Conservation (phyloP, 345 rosid genomes). For the Turritis glabra region DNA sequence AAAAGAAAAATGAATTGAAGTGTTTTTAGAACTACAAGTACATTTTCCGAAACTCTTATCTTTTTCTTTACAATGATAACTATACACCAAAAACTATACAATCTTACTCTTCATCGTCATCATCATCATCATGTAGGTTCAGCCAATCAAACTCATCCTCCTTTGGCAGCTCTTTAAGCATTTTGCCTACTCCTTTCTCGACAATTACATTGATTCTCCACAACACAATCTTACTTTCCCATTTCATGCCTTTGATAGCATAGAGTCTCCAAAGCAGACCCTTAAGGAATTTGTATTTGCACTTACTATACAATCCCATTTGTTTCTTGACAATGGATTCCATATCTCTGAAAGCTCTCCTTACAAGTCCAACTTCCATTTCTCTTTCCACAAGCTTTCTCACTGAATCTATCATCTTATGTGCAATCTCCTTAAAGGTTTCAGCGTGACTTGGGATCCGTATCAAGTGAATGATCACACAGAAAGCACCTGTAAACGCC, state of each 20-base stretch:
- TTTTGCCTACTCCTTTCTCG: background rate
- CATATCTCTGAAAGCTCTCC: background rate
- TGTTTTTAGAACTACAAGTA: background rate
- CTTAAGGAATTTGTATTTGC: background rate
- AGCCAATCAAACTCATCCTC: background rate
- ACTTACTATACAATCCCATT: background rate
- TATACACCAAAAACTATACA: background rate
- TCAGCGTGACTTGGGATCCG: background rate
- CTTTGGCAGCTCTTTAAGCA: background rate
- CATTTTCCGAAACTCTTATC: background rate
- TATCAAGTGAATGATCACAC: conserved; percentile 2
- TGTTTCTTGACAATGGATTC: background rate
- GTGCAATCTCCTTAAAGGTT: background rate
- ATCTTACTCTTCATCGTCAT: too few species aligned
- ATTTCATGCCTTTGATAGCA: background rate
- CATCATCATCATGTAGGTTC: background rate
- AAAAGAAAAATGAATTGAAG: too few species aligned
- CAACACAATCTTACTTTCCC: background rate
- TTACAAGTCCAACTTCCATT: conserved; percentile 21
- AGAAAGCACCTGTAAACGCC: conserved; percentile 2
- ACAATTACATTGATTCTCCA: background rate
- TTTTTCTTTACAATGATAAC: background rate
- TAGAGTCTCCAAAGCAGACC: background rate
- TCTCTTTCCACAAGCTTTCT: background rate
- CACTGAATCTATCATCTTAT: background rate